These are phyloP conservation scores for Stylosanthes scabra DNA, from an alignment of 331 rosid genomes.

Conservation along the genomic window DNA sequence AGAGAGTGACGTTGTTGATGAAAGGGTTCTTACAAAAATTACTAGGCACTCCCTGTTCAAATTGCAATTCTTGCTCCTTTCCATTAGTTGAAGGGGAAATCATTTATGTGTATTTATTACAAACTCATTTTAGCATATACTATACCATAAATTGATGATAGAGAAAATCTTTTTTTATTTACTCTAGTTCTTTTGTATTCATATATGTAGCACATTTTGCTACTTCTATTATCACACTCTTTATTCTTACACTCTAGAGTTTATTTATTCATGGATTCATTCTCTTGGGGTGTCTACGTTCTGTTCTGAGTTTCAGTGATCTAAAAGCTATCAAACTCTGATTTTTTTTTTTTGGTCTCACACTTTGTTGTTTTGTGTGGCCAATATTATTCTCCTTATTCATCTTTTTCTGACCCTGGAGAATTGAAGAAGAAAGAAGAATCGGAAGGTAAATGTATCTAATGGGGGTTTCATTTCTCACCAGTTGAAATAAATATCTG, in stretches of 20 bases:
- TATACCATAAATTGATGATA: no score
- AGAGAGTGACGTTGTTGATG: neutral
- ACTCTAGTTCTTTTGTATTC: neutral
- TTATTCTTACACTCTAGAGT: no score
- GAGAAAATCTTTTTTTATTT: no score
- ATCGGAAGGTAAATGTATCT: conserved; percentile 31
- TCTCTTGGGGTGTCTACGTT: neutral
- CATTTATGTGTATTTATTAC: no score
- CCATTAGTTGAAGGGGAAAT: no score
- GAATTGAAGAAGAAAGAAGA: neutral
- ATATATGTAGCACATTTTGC: neutral
- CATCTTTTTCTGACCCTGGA: neutral
- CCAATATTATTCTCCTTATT: neutral
- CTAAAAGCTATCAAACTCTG: neutral
- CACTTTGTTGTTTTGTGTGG: conserved; percentile 3
- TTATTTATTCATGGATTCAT: neutral
- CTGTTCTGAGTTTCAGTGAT: neutral
- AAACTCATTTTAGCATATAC: no score
- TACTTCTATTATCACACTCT: neutral
- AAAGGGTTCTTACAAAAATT: no score
- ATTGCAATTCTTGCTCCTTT: no score
- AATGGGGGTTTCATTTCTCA: conserved; percentile 26
- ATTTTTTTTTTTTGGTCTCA: neutral
- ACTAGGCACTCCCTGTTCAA: no score
- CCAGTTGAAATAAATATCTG: neutral